Conservation (phyloP, 129 eudicot species). For the Cynara cardunculus region DNA sequence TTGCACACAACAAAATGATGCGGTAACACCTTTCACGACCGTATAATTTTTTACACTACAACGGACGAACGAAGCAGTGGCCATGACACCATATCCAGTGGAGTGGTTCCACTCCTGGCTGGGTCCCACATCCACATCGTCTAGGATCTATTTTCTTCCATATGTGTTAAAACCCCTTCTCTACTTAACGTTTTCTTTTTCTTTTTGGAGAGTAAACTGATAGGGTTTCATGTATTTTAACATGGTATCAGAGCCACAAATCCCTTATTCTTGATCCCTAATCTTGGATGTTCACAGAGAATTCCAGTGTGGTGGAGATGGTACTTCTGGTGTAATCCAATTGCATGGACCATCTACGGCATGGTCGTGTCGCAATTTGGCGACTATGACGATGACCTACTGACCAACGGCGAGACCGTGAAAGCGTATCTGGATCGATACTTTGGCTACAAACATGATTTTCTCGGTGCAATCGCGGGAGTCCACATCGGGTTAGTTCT, state of each 20-base stretch:
- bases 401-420: conserved; percentile 19
- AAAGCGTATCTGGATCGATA: conserved; percentile 28
- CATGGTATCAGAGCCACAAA: not conserved
- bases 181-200: not conserved
- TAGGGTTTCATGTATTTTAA: not conserved
- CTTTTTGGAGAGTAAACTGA: too few relatives aligned
- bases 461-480: conserved; percentile 40
- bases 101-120: too few relatives aligned
- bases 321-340: conserved; percentile 67
- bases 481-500: conserved; percentile 31
- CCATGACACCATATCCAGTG: too few relatives aligned
- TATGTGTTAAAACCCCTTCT: not conserved
- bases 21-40: too few relatives aligned
- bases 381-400: conserved; percentile 30
- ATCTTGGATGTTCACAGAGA: conserved; percentile 40
- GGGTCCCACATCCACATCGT: not conserved
- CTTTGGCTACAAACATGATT: conserved; percentile 45
- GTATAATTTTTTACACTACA: too few relatives aligned
- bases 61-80: too few relatives aligned
- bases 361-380: conserved; percentile 61
- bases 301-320: conserved; percentile 90
- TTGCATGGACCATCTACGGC: conserved; percentile 74
- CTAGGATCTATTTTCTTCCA: not conserved
- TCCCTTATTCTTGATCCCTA: not conserved
- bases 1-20: too few relatives aligned